These are phyloP conservation scores for Eucalyptus curtisii DNA, from an alignment of 345 rosid genomes.

Conservation along the genomic window DNA sequence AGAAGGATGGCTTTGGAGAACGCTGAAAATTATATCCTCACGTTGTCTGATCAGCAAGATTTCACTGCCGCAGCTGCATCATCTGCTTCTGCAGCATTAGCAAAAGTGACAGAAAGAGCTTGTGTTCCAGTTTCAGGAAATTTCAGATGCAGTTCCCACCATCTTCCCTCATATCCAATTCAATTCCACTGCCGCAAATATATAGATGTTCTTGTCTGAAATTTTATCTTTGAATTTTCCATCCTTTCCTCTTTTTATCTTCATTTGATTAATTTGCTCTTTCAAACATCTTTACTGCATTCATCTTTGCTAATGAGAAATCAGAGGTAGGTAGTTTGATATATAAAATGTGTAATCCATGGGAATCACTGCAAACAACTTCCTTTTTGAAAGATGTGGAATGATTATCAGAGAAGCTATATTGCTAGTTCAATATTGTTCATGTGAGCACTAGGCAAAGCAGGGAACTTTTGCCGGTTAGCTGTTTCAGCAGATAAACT, in stretches of 20 bases:
- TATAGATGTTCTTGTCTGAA: too few relatives aligned
- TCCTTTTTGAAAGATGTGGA: neutral
- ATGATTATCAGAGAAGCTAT: too few relatives aligned
- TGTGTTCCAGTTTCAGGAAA: conserved; percentile 77
- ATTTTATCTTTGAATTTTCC: too few relatives aligned
- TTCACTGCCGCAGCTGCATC: too few relatives aligned
- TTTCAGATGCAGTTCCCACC: conserved; percentile 62
- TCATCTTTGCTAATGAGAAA: neutral
- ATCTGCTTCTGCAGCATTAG: rapidly evolving
- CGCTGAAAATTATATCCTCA: too few relatives aligned
- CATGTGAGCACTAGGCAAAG: neutral
- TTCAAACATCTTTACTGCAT: neutral
- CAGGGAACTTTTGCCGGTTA: neutral
- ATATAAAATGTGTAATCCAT: too few relatives aligned
- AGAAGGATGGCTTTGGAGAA: too few relatives aligned
- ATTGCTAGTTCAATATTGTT: too few relatives aligned
- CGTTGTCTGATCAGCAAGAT: too few relatives aligned
- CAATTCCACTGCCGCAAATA: neutral
- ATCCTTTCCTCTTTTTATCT: too few relatives aligned
- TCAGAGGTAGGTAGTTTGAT: neutral
- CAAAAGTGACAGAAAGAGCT: conserved; percentile 19
- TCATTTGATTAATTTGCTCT: neutral
- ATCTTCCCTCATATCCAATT: neutral
- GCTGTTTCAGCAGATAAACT: neutral
- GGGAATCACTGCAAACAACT: neutral